phyloP scores from a whole-genome alignment of 345 rosid species.

The Eucalyptus tenuipes region DNA sequence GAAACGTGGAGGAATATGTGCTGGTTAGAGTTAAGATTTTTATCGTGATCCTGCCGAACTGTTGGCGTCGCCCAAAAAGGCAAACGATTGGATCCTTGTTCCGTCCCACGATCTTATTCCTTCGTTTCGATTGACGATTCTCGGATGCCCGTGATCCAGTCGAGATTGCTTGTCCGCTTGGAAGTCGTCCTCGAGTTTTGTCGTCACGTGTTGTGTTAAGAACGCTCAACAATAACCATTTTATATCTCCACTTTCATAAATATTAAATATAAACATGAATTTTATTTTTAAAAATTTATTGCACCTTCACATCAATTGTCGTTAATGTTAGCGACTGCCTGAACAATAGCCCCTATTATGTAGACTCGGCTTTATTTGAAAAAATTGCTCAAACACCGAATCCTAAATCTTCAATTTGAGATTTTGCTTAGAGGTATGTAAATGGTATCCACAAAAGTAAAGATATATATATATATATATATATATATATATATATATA shows the following conservation, averaged over 20 bases:
- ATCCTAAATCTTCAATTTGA: rapidly evolving
- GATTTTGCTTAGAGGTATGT: not conserved
- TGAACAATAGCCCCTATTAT: no score
- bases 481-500: not conserved
- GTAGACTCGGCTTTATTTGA: not conserved
- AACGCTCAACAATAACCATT: not conserved
- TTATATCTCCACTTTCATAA: not conserved
- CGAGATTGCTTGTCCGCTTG: not conserved
- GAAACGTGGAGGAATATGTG: not conserved
- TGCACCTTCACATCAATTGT: not conserved
- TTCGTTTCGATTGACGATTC: not conserved
- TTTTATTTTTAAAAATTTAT: not conserved
- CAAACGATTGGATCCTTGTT: not conserved
- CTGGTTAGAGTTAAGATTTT: not conserved
- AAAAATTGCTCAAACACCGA: not conserved
- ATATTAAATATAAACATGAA: not conserved
- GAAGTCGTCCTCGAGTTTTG: not conserved
- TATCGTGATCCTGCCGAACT: not conserved
- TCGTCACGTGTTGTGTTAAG: not conserved
- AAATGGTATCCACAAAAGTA: rapidly evolving
- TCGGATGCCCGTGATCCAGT: not conserved
- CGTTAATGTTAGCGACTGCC: rapidly evolving
- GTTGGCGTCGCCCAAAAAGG: not conserved
- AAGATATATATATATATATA: no score
- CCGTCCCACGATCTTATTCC: not conserved